Percentiles rank a stretch among this genome's conserved stretches.
Conservation (phyloP, 768 basidiomycete genomes). For the Tubosaeta sp. region DNA sequence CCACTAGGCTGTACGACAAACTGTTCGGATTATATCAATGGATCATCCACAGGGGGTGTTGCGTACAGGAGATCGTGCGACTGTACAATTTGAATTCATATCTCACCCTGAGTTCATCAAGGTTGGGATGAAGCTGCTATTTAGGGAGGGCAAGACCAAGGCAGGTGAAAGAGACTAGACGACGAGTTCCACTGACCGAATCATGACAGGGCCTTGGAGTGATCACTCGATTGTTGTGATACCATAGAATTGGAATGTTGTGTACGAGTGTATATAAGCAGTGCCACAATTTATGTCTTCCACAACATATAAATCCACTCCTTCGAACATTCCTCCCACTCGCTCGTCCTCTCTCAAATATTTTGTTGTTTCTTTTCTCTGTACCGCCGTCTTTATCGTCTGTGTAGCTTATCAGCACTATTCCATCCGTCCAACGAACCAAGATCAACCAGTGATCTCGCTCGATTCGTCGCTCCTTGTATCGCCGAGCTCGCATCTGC, state of each 20-base stretch:
- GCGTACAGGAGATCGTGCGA: constrained; percentile 92
- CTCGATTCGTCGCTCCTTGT: constrained; percentile 4
- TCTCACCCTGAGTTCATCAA: constrained; percentile 90
- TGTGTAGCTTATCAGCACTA: constrained; percentile 43
- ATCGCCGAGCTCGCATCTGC: constrained; percentile 6
- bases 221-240: constrained; percentile 59
- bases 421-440: constrained; percentile 19
- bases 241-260: constrained; percentile 24
- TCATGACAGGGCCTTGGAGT: constrained; percentile 67
- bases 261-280: constrained; percentile 6
- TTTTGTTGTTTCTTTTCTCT: constrained; percentile 34
- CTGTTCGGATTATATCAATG: constrained; percentile 85
- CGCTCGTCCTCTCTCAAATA: constrained; percentile 27
- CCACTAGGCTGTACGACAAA: constrained; percentile 81
- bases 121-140: constrained; percentile 88
- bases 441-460: constrained; percentile 13
- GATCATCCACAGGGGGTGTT: constrained; percentile 87
- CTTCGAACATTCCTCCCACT: constrained; percentile 12
- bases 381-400: constrained; percentile 35
- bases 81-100: constrained; percentile 93
- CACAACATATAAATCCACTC: too few species aligned
- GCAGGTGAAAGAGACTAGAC: constrained; percentile 35
- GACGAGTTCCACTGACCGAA: constrained; percentile 6
- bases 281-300: constrained; percentile 18
- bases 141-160: constrained; percentile 96